Percentiles rank a stretch among this genome's conserved stretches.
These are phyloP conservation scores for Cordyceps cateniannulata DNA, from an alignment of 2,329 filamentous ascomycete genomes.

Conservation along the genomic window DNA sequence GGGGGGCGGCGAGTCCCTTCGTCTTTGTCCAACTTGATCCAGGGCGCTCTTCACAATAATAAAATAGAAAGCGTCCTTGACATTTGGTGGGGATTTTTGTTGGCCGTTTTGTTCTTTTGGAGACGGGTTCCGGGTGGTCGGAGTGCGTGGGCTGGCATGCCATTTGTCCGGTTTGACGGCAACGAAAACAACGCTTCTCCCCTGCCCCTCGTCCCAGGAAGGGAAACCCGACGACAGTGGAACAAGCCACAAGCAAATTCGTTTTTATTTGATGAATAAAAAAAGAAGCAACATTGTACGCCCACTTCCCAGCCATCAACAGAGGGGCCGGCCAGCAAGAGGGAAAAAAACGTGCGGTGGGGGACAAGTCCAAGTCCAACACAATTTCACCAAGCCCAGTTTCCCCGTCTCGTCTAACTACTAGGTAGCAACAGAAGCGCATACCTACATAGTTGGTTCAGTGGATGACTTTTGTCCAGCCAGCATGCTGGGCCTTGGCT, in stretches of 20 bases:
- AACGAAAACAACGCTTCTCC: background rate
- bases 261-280: background rate
- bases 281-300: background rate
- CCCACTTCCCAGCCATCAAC: background rate
- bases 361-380: background rate
- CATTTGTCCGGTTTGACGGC: background rate
- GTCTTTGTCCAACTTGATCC: background rate
- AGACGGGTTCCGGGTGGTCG: background rate
- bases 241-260: background rate
- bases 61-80: too few species aligned
- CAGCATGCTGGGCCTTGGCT: background rate
- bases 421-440: background rate
- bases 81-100: too few species aligned
- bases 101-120: too few species aligned
- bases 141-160: background rate
- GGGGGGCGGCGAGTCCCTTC: background rate
- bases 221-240: background rate
- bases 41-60: too few species aligned
- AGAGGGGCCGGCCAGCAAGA: background rate
- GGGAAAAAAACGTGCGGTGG: background rate
- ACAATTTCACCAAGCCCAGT: background rate
- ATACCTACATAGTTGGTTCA: conserved; percentile 10
- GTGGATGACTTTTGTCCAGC: background rate
- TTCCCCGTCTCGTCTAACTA: background rate
- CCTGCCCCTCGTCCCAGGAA: background rate